Conservation (phyloP, 2,329 filamentous ascomycete species). For the Acrocalymma vagum region DNA sequence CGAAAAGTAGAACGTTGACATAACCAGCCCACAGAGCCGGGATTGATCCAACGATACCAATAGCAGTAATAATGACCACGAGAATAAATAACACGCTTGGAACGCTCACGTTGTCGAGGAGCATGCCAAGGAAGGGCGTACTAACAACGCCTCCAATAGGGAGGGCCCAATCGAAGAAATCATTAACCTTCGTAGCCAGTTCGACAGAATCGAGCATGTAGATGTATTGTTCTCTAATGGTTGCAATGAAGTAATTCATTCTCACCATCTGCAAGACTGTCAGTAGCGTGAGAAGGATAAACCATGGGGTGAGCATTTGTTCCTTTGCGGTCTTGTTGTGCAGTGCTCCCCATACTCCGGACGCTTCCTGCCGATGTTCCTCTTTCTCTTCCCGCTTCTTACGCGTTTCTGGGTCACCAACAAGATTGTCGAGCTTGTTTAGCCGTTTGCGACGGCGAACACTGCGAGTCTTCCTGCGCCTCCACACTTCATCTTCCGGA, state of each 20-base stretch:
- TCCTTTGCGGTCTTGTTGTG: conserved; percentile 74
- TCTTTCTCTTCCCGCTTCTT: conserved; percentile 68
- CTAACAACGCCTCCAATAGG: conserved; percentile 81
- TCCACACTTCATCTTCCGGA: conserved; percentile 57
- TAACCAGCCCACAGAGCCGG: conserved; percentile 76
- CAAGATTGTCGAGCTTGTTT: conserved; percentile 74
- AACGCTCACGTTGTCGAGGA: conserved; percentile 80
- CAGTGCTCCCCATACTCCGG: conserved; percentile 85
- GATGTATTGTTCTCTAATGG: conserved; percentile 81
- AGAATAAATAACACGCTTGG: conserved; percentile 74
- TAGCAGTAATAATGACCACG: conserved; percentile 72
- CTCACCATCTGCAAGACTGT: conserved; percentile 66
- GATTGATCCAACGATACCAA: conserved; percentile 78
- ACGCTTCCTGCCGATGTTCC: conserved; percentile 71
- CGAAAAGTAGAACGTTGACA: conserved; percentile 78
- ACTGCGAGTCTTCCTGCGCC: conserved; percentile 45
- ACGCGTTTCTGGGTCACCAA: conserved; percentile 71
- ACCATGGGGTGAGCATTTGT: conserved; percentile 84
- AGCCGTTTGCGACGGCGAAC: conserved; percentile 64
- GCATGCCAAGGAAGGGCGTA: conserved; percentile 81
- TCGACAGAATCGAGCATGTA: conserved; percentile 71
- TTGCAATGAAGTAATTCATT: conserved; percentile 94
- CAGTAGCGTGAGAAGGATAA: conserved; percentile 82
- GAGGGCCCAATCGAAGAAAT: conserved; percentile 84
- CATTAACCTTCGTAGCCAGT: conserved; percentile 74